A percentile compares a stretch with the other conserved stretches of the same genome.
These are phyloP conservation scores for Lasiodiplodia sp. DNA, from an alignment of 2,329 filamentous ascomycete genomes.

Conservation along the genomic window DNA sequence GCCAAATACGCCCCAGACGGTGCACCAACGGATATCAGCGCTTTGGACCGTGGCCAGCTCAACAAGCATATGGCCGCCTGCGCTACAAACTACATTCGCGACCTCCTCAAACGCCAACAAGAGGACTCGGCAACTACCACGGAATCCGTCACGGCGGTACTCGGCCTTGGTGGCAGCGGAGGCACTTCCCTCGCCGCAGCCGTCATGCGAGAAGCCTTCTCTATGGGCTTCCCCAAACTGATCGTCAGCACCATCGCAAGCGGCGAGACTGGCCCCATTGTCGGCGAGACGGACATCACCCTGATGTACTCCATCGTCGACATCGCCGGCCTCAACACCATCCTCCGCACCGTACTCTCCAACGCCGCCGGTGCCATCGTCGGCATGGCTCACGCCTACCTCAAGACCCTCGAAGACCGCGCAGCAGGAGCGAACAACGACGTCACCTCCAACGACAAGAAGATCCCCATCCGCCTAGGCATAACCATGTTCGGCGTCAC, in stretches of 20 bases:
- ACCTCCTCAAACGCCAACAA: neutral
- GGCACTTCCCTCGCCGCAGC: slow-evolving; percentile 67
- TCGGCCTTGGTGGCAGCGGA: slow-evolving; percentile 68
- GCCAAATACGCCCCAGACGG: slow-evolving; percentile 34
- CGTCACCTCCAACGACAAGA: slow-evolving; percentile 36
- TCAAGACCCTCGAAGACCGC: slow-evolving; percentile 30
- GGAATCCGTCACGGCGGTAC: slow-evolving; percentile 59
- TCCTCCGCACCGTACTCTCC: slow-evolving; percentile 64
- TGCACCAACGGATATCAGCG: slow-evolving; percentile 41
- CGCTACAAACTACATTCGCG: slow-evolving; percentile 53
- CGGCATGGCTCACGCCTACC: slow-evolving; percentile 63
- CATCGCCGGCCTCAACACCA: slow-evolving; percentile 68
- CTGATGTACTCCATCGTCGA: slow-evolving; percentile 78
- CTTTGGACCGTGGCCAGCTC: slow-evolving; percentile 61
- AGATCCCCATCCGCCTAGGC: slow-evolving; percentile 59
- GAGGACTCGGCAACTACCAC: neutral
- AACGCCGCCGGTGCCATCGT: slow-evolving; percentile 70
- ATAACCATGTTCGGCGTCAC: slow-evolving; percentile 81
- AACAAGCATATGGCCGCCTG: slow-evolving; percentile 63
- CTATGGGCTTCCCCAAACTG: slow-evolving; percentile 72
- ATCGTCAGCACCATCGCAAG: slow-evolving; percentile 75
- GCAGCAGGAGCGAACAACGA: slow-evolving; percentile 1
- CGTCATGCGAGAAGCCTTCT: slow-evolving; percentile 67
- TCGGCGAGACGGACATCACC: slow-evolving; percentile 72
- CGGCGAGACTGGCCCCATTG: slow-evolving; percentile 68